Conservation (phyloP, 306 rosid genomes). For the Pueraria montana region DNA sequence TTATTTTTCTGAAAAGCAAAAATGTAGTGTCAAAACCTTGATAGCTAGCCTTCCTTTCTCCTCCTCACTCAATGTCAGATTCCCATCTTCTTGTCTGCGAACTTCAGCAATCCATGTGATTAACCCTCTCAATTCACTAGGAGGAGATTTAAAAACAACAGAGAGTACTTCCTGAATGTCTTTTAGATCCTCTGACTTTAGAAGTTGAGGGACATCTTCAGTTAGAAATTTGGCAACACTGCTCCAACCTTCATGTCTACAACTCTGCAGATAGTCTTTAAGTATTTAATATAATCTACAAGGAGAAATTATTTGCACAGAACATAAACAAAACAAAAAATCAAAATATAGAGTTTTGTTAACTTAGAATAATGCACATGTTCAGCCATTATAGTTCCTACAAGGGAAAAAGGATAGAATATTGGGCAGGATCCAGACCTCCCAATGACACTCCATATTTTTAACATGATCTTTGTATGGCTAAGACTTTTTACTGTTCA, state of each 20-base stretch:
- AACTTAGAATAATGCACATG: conserved; percentile 20
- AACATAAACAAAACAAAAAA: conserved; percentile 34
- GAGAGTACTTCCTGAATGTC: conserved; percentile 71
- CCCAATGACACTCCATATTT: conserved; percentile 3
- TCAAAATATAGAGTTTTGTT: conserved; percentile 12
- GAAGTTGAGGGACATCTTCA: conserved; percentile 70
- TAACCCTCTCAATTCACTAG: conserved; percentile 72
- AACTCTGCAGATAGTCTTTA: conserved; percentile 72
- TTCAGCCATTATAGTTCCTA: conserved; percentile 10
- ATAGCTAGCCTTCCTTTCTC: conserved; percentile 85
- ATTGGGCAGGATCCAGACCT: conserved; percentile 18
- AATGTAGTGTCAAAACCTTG: conserved; percentile 62
- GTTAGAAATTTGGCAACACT: conserved; percentile 70
- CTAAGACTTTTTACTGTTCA: conserved; percentile 28
- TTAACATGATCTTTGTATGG: conserved; percentile 11
- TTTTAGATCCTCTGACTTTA: conserved; percentile 70
- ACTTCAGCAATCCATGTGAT: conserved; percentile 95
- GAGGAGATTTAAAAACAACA: conserved; percentile 74
- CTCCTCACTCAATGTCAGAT: conserved; percentile 73
- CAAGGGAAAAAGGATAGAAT: background rate
- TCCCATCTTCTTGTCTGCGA: conserved; percentile 90
- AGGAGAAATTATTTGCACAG: conserved; percentile 35
- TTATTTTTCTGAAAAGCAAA: conserved; percentile 15
- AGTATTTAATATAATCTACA: conserved; percentile 39
- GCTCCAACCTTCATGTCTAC: conserved; percentile 89